These are phyloP conservation scores for Boletales sp. DNA, from an alignment of 768 basidiomycete species.

Conservation along the genomic window DNA sequence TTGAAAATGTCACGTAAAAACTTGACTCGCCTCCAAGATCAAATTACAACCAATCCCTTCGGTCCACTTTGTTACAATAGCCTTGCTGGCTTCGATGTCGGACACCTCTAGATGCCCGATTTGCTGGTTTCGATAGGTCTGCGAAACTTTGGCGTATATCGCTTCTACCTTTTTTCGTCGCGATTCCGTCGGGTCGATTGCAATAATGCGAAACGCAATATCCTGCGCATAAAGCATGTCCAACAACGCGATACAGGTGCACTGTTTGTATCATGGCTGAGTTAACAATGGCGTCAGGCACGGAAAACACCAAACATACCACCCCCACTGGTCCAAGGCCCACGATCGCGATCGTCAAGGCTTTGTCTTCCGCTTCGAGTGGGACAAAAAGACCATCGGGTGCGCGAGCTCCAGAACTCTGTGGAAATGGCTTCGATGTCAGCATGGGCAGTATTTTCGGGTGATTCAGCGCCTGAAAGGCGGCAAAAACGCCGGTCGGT, in stretches of 20 bases:
- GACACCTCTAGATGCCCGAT: slow-evolving; percentile 48
- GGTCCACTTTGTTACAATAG: slow-evolving; percentile 50
- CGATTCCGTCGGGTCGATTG: slow-evolving; percentile 56
- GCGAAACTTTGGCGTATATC: slow-evolving; percentile 51
- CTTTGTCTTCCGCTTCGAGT: slow-evolving; percentile 44
- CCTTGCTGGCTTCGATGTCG: slow-evolving; percentile 50
- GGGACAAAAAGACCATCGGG: slow-evolving; percentile 11
- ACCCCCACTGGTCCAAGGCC: slow-evolving; percentile 81
- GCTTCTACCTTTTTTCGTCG: slow-evolving; percentile 58
- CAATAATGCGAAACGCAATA: slow-evolving; percentile 53
- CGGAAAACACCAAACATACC: slow-evolving; percentile 28
- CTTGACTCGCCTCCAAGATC: slow-evolving; percentile 56
- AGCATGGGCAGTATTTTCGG: slow-evolving; percentile 64
- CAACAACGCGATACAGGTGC: slow-evolving; percentile 59
- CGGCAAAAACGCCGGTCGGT: slow-evolving; percentile 77
- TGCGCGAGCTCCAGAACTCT: slow-evolving; percentile 12
- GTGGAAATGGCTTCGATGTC: slow-evolving; percentile 58
- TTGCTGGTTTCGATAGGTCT: slow-evolving; percentile 27
- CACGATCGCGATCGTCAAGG: slow-evolving; percentile 60
- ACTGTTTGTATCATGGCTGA: slow-evolving; percentile 32
- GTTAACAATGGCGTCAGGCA: not conserved
- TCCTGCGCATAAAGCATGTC: slow-evolving; percentile 50
- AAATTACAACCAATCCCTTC: slow-evolving; percentile 56
- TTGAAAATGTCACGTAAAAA: not conserved
- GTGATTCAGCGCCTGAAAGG: slow-evolving; percentile 66